Evolutionary conservation across 495 filamentous ascomycete species (phyloP), one percentile per base, ranked within the genome.

Genomic region (Geoglossum glabrum): DNA sequence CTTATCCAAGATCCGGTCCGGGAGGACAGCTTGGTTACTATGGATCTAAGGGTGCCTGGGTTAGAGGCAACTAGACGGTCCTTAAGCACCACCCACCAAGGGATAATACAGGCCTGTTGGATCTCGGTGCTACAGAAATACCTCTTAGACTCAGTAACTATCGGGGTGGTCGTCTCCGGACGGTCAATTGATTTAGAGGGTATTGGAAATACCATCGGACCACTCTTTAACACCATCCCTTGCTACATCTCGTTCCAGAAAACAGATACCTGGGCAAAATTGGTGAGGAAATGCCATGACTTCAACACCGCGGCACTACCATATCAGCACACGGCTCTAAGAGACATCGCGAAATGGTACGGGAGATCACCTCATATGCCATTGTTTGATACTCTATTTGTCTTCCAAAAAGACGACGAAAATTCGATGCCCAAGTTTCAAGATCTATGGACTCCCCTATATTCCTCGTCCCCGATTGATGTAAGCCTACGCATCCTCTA

Each of bases 181-280:
- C 74, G 86, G 55, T 73, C 77, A 11, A 74, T 94, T 1, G 75
- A 82, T 26, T 65, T 83, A 21, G 75, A 82, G 28, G 76, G 72
- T 0, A 76, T 80, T 15, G 87, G 94, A 34, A 68, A 73, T 9
- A 76, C 84, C 8, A 77, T 90, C 55, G 92, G 92, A 0, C 90
- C 90, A 0, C 67, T 95, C 3, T 94, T 97, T 74, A 97, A 96
- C 67, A 95, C 90, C 0, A 72, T 95, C 0, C 86, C 90, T 8
- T 84, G 83, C 63, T 69, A 73, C 38, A 65, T 82, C 13, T 65
- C 74, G 9, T 56, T 76, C 9, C 63, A 69, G 27, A 61, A 68
- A 17, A 54, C 68, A n/a, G 69, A 74, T 17, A 79, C 69, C 9
- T 81, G 75, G 74, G 60, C 65, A 13, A 70, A 72, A 0, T 61